Conservation (phyloP, 2,329 filamentous ascomycete genomes). For the Fusarium virguliforme region DNA sequence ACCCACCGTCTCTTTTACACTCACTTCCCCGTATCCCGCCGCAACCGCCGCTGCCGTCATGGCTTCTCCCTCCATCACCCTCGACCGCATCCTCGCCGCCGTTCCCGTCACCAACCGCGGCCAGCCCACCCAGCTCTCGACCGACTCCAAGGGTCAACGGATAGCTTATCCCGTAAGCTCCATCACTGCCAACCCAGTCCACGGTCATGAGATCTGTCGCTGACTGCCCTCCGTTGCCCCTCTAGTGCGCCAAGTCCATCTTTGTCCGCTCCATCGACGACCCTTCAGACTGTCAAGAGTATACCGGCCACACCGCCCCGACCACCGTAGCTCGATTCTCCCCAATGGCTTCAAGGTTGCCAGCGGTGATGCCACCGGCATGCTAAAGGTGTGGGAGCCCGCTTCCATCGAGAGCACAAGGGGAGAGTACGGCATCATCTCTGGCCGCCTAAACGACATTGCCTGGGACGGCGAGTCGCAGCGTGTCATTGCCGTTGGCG, state of each 20-base stretch:
- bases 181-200: background rate
- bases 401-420: slow-evolving; percentile 89
- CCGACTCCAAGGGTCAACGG: slow-evolving; percentile 89
- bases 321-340: slow-evolving; percentile 94
- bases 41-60: slow-evolving; percentile 44
- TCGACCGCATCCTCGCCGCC: slow-evolving; percentile 85
- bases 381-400: slow-evolving; percentile 93
- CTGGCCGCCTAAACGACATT: slow-evolving; percentile 94
- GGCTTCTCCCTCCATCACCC: slow-evolving; percentile 65
- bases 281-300: slow-evolving; percentile 87
- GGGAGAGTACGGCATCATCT: slow-evolving; percentile 95
- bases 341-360: slow-evolving; percentile 96
- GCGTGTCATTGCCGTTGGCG: slow-evolving; percentile 94
- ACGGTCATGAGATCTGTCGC: slow-evolving; percentile 16
- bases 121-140: slow-evolving; percentile 89
- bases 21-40: slow-evolving; percentile 10
- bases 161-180: slow-evolving; percentile 89
- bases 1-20: background rate
- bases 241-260: slow-evolving; percentile 93
- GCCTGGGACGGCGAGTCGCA: slow-evolving; percentile 98
- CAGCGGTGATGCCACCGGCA: slow-evolving; percentile 88
- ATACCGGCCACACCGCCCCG: slow-evolving; percentile 88
- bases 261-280: slow-evolving; percentile 96
- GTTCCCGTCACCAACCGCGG: slow-evolving; percentile 87
- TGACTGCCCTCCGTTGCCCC: slow-evolving; percentile 25